Conservation (phyloP, 202 grass and related monocot genomes). For the Bolboschoenoplectus hybrid region DNA sequence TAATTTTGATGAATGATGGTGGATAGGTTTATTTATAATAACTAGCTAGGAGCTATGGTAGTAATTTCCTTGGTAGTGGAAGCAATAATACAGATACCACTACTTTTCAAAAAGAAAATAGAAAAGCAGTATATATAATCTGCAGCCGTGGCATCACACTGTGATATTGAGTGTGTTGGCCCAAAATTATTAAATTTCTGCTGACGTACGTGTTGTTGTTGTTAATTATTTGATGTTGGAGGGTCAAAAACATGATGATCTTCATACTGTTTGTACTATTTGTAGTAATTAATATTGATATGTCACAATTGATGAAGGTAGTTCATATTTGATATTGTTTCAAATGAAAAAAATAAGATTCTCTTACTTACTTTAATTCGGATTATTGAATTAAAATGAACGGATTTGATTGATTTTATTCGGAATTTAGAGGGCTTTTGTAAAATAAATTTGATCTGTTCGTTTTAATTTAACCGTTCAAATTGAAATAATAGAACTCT, state of each 20-base stretch:
- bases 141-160: not conserved
- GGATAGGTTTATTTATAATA: not conserved
- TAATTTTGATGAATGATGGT: not conserved
- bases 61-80: not conserved
- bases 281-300: not conserved
- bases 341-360: too few species aligned
- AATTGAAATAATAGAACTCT: too few species aligned
- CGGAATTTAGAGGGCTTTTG: too few species aligned
- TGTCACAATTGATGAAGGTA: not conserved
- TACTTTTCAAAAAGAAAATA: not conserved
- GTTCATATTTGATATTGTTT: too few species aligned
- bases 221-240: too few species aligned
- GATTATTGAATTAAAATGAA: too few species aligned
- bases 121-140: not conserved
- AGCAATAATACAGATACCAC: not conserved
- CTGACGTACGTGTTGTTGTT: not conserved
- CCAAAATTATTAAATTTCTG: not conserved
- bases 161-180: not conserved
- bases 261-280: not conserved
- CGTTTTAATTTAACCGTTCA: too few species aligned
- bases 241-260: not conserved
- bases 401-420: too few species aligned
- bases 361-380: too few species aligned
- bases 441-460: too few species aligned
- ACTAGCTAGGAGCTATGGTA: not conserved